phyloP scores from a whole-genome alignment of 2,329 filamentous ascomycete genomes.

The Colletotrichum eremochloae region DNA sequence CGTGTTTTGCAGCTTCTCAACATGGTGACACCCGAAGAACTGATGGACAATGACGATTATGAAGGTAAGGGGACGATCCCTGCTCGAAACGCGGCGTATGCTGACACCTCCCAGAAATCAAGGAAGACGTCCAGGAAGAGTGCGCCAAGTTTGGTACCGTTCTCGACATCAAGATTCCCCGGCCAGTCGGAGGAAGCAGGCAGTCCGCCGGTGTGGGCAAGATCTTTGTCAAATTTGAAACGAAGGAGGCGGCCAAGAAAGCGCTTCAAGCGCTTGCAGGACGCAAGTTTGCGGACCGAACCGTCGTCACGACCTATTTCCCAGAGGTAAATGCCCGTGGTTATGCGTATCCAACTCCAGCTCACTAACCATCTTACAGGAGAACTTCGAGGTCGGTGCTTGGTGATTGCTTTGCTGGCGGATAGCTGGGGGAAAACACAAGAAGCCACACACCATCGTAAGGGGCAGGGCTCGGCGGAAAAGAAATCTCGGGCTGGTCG shows the following conservation, averaged over 20 bases:
- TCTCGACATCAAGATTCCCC: conserved; percentile 90
- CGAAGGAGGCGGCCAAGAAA: conserved; percentile 81
- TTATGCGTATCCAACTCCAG: too few relatives aligned
- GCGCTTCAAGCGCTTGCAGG: conserved; percentile 92
- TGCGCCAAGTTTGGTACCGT: conserved; percentile 91
- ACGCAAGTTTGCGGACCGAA: conserved; percentile 95
- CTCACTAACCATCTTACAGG: conserved; percentile 65
- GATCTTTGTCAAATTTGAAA: conserved; percentile 96
- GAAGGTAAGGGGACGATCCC: conserved; percentile 74
- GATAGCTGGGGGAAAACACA: neutral
- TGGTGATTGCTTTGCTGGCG: conserved; percentile 69
- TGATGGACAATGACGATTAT: conserved; percentile 95
- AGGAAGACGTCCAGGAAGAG: conserved; percentile 93
- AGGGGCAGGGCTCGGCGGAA: conserved; percentile 21
- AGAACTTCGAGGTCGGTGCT: conserved; percentile 93
- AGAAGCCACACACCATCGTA: conserved; percentile 7
- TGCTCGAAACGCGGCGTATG: too few relatives aligned
- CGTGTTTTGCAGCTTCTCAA: conserved; percentile 94
- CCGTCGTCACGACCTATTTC: conserved; percentile 96
- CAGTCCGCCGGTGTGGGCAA: conserved; percentile 94
- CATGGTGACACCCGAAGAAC: conserved; percentile 97
- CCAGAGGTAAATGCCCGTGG: conserved; percentile 75
- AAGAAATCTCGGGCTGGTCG: conserved; percentile 21
- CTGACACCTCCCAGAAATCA: conserved; percentile 78
- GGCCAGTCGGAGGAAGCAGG: conserved; percentile 85